These are phyloP conservation scores for Cyclotella cryptica DNA, from an alignment of 108 stramenopile species.

Conservation along the genomic window DNA sequence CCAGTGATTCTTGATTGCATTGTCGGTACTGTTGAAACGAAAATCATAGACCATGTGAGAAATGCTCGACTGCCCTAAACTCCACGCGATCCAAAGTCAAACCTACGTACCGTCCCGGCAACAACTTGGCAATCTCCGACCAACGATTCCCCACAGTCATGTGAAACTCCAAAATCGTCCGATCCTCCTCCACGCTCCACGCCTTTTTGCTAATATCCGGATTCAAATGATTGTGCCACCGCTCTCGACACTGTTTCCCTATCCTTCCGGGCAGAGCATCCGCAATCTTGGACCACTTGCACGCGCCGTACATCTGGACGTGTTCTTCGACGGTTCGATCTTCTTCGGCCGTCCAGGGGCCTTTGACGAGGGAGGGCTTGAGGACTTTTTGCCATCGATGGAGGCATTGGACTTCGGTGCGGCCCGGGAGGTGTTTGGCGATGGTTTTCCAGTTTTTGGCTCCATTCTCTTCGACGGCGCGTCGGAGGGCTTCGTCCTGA, in stretches of 20 bases:
- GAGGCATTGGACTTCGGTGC: constrained; percentile 56
- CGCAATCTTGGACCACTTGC: constrained; percentile 74
- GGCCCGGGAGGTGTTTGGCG: constrained; percentile 66
- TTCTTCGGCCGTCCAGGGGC: constrained; percentile 78
- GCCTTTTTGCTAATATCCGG: constrained; percentile 89
- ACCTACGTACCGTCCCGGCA: constrained; percentile 71
- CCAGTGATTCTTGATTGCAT: constrained; percentile 98
- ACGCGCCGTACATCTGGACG: constrained; percentile 36
- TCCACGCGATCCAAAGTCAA: background rate
- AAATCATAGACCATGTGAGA: constrained; percentile 27
- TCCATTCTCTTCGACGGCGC: constrained; percentile 60
- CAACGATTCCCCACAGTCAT: constrained; percentile 87
- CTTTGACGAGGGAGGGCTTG: constrained; percentile 58
- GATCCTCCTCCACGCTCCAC: constrained; percentile 92
- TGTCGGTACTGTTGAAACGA: constrained; percentile 81
- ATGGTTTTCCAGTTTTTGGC: constrained; percentile 88
- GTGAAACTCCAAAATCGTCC: constrained; percentile 84
- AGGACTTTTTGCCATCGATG: constrained; percentile 53
- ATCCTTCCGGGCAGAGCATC: constrained; percentile 76
- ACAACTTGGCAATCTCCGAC: constrained; percentile 92
- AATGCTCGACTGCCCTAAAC: background rate
- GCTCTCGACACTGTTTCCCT: constrained; percentile 99
- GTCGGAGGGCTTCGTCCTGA: constrained; percentile 36
- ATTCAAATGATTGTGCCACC: constrained; percentile 99
- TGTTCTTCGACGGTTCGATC: constrained; percentile 59